Evolutionary conservation across 2,329 filamentous ascomycete genomes (phyloP).

Genomic region (Fusarium decemcellulare): DNA sequence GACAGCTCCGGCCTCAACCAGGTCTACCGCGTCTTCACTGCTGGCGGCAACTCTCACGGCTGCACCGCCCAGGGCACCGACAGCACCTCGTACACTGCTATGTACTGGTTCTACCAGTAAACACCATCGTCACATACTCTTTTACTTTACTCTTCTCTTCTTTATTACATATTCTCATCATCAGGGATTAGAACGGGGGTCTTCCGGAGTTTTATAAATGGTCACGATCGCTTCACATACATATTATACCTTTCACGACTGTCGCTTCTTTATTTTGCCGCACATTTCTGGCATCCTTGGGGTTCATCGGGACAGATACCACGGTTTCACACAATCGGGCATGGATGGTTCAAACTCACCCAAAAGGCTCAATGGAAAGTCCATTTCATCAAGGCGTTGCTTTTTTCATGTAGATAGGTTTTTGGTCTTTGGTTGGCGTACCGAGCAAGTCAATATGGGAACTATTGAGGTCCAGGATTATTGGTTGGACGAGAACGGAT

Average conservation of each 20-base stretch:
- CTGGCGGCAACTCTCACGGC: constrained; percentile 62
- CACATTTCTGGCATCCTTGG: constrained; percentile 23
- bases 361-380: constrained; percentile 27
- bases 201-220: constrained; percentile 41
- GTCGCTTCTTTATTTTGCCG: constrained; percentile 16
- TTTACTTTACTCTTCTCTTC: constrained; percentile 24
- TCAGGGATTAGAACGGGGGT: constrained; percentile 33
- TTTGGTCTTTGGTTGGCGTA: constrained; percentile 11
- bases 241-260: constrained; percentile 38
- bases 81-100: constrained; percentile 70
- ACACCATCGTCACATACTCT: background rate
- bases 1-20: constrained; percentile 54
- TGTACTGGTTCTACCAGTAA: constrained; percentile 71
- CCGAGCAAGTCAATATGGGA: background rate
- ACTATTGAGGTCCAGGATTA: background rate
- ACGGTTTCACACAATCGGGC: constrained; percentile 27
- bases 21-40: constrained; percentile 70
- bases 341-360: constrained; percentile 8
- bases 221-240: constrained; percentile 39
- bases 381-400: constrained; percentile 18
- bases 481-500: constrained; percentile 4
- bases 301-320: constrained; percentile 39
- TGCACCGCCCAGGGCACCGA: constrained; percentile 61
- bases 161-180: constrained; percentile 32
- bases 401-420: constrained; percentile 2